phyloP scores from a whole-genome alignment of 768 basidiomycete species.

The Mycena pura region DNA sequence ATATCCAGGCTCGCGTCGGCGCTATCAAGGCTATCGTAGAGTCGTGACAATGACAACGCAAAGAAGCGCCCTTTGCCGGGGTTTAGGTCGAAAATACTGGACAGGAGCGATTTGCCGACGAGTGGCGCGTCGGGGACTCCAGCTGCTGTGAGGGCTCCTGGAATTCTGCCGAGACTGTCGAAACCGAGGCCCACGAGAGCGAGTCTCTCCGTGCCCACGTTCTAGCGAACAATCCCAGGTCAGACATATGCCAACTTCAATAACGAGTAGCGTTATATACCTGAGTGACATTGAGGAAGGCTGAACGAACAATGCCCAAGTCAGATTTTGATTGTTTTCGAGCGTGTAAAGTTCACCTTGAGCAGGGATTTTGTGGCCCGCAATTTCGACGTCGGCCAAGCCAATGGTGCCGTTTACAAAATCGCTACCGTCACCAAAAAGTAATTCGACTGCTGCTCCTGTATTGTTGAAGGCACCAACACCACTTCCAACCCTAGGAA shows the following conservation, averaged over 20 bases:
- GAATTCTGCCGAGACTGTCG: background rate
- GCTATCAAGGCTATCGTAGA: background rate
- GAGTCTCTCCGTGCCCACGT: background rate
- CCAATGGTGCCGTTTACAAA: constrained; percentile 12
- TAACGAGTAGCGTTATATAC: background rate
- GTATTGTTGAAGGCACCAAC: background rate
- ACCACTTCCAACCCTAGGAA: background rate
- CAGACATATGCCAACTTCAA: background rate
- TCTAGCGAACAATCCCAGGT: background rate
- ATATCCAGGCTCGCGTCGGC: constrained; percentile 14
- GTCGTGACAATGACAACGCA: constrained; percentile 10
- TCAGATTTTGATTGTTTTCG: background rate
- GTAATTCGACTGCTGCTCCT: background rate
- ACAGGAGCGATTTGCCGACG: background rate
- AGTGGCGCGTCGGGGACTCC: background rate
- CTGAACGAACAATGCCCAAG: background rate
- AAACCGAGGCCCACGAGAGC: constrained; percentile 2
- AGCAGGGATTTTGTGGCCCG: background rate
- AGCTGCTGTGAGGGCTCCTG: background rate
- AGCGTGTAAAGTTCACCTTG: background rate
- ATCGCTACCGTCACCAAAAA: background rate
- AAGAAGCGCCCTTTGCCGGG: constrained; percentile 6
- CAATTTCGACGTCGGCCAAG: background rate
- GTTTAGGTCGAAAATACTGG: background rate
- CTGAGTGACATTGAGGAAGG: constrained; percentile 1